Evolutionary conservation across 1,284 basidiomycete genomes (phyloP), one percentile per base, ranked within the genome.

Genomic region (Pseudozyma pruni): DNA sequence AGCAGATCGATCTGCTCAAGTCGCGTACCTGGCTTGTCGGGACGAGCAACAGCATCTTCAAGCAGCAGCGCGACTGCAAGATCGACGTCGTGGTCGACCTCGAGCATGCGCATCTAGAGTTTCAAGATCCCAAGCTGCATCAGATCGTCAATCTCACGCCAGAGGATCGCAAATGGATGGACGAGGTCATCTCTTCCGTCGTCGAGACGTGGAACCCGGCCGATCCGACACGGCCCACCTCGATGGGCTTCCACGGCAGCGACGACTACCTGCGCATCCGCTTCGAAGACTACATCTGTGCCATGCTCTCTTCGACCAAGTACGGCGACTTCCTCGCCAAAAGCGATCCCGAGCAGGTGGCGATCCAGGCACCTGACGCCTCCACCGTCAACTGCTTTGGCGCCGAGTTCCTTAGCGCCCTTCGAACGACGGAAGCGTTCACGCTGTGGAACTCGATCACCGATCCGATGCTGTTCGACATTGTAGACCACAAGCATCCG

Each of bases 151-250:
- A 87, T 6, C 85, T 98, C 59, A 98, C 95, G 1, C 86, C 95
- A 0, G 92, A 94, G 1, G 96, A 98, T 83, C 86, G 95, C 57
- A 96, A 93, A 82, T 99, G 96, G 95, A 94, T 98, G 86, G 89
- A 90, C 77, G 89, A 89, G 41, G 43, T 82, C 20, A 73, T 80
- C 32, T 45, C 63, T 6, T 58, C 76, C 1, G 77, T 82, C 10
- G 49, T 63, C 4, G 71, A 75, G n/a, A 81, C 76, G 1, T 82
- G 80, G 78, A 81, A 81, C 25, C 66, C 75, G 5, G 59, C 51
- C 10, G 78, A 81, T 43, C 80, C 80, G 10, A 69, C 69, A 9
- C 73, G 80, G 14, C 80, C 80, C 0, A 69, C 66, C 5, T 66
- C 71, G 44, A 81, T 82, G 79, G 75, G 76, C 38, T 82, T 72